Conservation (phyloP, 2,329 filamentous ascomycete genomes). For the Lecanicillium sp. region DNA sequence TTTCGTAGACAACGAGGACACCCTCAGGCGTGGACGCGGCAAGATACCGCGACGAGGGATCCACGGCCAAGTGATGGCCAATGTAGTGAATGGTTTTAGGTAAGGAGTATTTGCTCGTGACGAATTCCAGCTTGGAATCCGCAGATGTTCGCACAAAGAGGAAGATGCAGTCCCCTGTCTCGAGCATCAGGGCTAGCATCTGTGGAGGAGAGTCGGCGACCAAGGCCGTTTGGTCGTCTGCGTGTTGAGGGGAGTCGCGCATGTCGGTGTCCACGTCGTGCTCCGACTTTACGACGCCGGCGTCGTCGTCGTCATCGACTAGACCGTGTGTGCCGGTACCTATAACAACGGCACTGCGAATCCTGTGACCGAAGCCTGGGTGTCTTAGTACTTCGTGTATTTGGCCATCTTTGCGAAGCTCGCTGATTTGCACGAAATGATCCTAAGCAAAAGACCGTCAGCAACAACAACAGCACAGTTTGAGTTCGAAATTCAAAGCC, state of each 20-base stretch:
- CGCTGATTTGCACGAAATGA: conserved; percentile 71
- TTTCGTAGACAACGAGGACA: conserved; percentile 63
- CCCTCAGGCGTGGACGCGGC: conserved; percentile 65
- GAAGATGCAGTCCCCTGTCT: conserved; percentile 67
- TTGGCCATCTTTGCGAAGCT: conserved; percentile 61
- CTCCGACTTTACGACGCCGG: conserved; percentile 27
- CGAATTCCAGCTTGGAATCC: conserved; percentile 49
- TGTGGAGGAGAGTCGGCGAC: conserved; percentile 54
- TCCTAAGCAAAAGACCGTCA: conserved; percentile 54
- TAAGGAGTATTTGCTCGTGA: conserved; percentile 50
- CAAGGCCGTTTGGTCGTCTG: conserved; percentile 1
- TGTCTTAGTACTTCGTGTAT: conserved; percentile 72
- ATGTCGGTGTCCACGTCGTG: conserved; percentile 28
- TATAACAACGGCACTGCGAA: conserved; percentile 71
- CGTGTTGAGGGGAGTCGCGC: conserved; percentile 17
- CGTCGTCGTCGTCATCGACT: conserved; percentile 13
- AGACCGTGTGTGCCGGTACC: conserved; percentile 40
- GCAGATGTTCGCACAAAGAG: conserved; percentile 51
- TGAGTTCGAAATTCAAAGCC: too few relatives aligned
- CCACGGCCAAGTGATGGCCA: conserved; percentile 64
- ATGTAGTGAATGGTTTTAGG: conserved; percentile 51
- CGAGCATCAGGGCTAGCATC: conserved; percentile 68
- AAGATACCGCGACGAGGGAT: conserved; percentile 63
- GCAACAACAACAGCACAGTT: too few relatives aligned
- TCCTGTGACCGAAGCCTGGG: conserved; percentile 68